Evolutionary conservation across 1,284 basidiomycete species (phyloP).

Genomic region (Malassezia yamatoensis): DNA sequence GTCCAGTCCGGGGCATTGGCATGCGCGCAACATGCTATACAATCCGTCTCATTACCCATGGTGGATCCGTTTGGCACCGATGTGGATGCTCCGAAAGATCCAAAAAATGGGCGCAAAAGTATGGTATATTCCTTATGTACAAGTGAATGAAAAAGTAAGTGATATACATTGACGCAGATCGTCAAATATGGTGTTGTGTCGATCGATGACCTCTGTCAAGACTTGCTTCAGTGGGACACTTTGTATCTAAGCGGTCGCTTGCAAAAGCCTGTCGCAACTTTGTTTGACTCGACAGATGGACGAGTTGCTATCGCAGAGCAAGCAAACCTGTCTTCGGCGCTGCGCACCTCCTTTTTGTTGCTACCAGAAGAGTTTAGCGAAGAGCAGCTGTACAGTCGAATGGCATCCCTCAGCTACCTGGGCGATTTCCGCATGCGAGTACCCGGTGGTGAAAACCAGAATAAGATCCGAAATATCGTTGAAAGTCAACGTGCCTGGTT

Average conservation of each 20-base stretch:
- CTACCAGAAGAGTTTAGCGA: constrained; percentile 62
- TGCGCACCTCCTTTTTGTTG: constrained; percentile 63
- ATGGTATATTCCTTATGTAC: constrained; percentile 55
- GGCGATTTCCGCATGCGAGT: constrained; percentile 77
- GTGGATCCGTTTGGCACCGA: constrained; percentile 69
- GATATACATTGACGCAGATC: constrained; percentile 53
- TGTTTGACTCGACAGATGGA: constrained; percentile 56
- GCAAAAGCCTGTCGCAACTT: constrained; percentile 66
- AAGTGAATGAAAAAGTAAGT: constrained; percentile 4
- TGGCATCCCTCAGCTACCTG: constrained; percentile 75
- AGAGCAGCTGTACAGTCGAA: constrained; percentile 69
- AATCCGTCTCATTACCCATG: constrained; percentile 81
- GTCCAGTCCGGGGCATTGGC: constrained; percentile 80
- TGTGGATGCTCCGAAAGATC: constrained; percentile 63
- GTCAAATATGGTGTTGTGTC: constrained; percentile 98
- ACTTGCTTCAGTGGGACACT: constrained; percentile 82
- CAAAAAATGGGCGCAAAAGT: constrained; percentile 75
- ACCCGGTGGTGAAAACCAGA: constrained; percentile 83
- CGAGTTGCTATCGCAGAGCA: constrained; percentile 82
- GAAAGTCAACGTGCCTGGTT: constrained; percentile 71
- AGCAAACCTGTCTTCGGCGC: constrained; percentile 79
- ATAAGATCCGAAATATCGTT: constrained; percentile 69
- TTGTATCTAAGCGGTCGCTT: constrained; percentile 90
- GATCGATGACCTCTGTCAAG: constrained; percentile 73
- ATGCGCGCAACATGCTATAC: constrained; percentile 84